Conservation (phyloP, 441 rosid genomes). For the Lepidium campestre region DNA sequence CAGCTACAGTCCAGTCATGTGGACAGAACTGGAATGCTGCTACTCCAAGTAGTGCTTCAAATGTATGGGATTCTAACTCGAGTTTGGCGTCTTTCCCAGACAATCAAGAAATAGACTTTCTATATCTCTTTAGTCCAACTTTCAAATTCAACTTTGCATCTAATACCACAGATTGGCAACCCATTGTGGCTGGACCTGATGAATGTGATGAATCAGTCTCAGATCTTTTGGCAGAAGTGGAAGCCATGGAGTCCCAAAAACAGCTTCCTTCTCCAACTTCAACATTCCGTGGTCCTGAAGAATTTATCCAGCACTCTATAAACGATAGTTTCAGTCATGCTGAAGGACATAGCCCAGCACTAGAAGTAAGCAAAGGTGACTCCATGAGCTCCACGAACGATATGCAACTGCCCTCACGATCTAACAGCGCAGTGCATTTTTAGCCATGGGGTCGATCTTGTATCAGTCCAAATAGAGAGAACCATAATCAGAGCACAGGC, state of each 20-base stretch:
- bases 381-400: slow-evolving; percentile 72
- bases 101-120: slow-evolving; percentile 48
- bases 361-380: slow-evolving; percentile 58
- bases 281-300: slow-evolving; percentile 47
- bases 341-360: slow-evolving; percentile 59
- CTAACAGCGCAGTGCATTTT: slow-evolving; percentile 34
- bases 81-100: slow-evolving; percentile 37
- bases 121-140: slow-evolving; percentile 43
- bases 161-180: slow-evolving; percentile 57
- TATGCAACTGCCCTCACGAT: slow-evolving; percentile 46
- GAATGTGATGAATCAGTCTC: slow-evolving; percentile 95
- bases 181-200: slow-evolving; percentile 51
- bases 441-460: not conserved
- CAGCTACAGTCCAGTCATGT: slow-evolving; percentile 47
- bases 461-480: slow-evolving; percentile 8
- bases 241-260: slow-evolving; percentile 91
- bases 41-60: slow-evolving; percentile 37
- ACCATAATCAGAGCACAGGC: slow-evolving; percentile 2
- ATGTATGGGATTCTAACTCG: slow-evolving; percentile 46
- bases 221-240: slow-evolving; percentile 95
- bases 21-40: slow-evolving; percentile 62
- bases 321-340: slow-evolving; percentile 73
- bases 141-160: slow-evolving; percentile 37
- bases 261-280: slow-evolving; percentile 81
- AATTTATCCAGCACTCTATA: slow-evolving; percentile 50